phyloP scores from a whole-genome alignment of 1,284 basidiomycete species.

The Tylopilus sp. region DNA sequence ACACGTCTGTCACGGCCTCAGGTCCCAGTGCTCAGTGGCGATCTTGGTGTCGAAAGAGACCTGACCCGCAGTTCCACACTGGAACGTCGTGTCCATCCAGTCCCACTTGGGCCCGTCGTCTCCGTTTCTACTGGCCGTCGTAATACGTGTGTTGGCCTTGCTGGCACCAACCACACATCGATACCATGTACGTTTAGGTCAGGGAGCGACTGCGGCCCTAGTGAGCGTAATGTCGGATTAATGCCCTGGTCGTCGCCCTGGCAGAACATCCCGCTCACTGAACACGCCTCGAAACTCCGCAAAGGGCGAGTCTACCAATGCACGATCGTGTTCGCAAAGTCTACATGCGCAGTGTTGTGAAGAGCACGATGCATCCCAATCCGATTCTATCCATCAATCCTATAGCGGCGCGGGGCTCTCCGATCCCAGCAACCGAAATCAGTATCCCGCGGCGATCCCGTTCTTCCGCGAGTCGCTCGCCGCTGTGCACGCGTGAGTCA shows the following conservation, averaged over 20 bases:
- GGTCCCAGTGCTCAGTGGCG: too few relatives aligned
- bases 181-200: too few relatives aligned
- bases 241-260: background rate
- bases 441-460: conserved; percentile 79
- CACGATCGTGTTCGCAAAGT: background rate
- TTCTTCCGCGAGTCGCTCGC: conserved; percentile 84
- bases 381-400: background rate
- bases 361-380: background rate
- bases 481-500: conserved; percentile 40
- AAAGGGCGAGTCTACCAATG: background rate
- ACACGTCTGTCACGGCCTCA: too few relatives aligned
- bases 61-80: too few relatives aligned
- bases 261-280: background rate
- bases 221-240: background rate
- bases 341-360: background rate
- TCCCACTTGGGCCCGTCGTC: too few relatives aligned
- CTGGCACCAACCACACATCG: too few relatives aligned
- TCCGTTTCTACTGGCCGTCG: too few relatives aligned
- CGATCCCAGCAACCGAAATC: conserved; percentile 9
- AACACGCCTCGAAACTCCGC: background rate
- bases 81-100: too few relatives aligned
- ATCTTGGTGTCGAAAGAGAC: too few relatives aligned
- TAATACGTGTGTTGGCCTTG: background rate
- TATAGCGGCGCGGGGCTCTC: background rate
- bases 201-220: too few relatives aligned